Evolutionary conservation across 1,284 basidiomycete genomes (phyloP), one percentile per base, ranked within the genome.

Genomic region (Cryptococcus sp.): DNA sequence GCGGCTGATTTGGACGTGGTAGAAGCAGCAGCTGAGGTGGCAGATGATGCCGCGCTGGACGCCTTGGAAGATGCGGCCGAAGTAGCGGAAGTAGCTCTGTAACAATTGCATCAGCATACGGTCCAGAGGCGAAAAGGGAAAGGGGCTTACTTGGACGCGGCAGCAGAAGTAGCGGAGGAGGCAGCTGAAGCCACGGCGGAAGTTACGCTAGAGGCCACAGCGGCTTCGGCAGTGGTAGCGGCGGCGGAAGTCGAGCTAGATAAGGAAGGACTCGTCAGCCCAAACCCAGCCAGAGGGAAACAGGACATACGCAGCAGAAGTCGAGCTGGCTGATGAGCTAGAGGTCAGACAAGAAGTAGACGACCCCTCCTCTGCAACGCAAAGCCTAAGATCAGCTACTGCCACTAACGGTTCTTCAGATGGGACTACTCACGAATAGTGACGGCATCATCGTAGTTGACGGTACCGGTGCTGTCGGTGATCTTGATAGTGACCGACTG

Each of bases 401-500:
- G 38, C 38, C 40, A 20, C 23, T 37, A 19, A 45, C 23, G 11
- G 53, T 51, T 16, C 19, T 3, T 19, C 38, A 50, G 16, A 15
- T 26, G 49, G 22, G 41, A 17, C 11, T 17, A 71, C 65, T 54
- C 59, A 73, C 67, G 63, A 59, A 74, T 63, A 46, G 65, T 60
- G 49, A 73, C 64, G 34, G 59, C 57, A 13, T 60, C 43, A 25
- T 65, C 56, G 64, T 69, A 73, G 64, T 73, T 73, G 57, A 61
- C 55, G 29, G 46, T 48, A 59, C 74, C 74, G 45, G 65, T 65
- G 45, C 61, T 57, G 69, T 75, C 75, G 50, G 61, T 65, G 50
- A 75, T 57, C 59, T 64, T 61, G 55, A 75, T 40, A 54, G 73
- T 68, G 52, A 78, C 62, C 15, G 62, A 64, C 23, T 83, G 84